Base-by-base conservation (phyloP, 768 basidiomycete genomes). In the Naematelia encephala region DNA sequence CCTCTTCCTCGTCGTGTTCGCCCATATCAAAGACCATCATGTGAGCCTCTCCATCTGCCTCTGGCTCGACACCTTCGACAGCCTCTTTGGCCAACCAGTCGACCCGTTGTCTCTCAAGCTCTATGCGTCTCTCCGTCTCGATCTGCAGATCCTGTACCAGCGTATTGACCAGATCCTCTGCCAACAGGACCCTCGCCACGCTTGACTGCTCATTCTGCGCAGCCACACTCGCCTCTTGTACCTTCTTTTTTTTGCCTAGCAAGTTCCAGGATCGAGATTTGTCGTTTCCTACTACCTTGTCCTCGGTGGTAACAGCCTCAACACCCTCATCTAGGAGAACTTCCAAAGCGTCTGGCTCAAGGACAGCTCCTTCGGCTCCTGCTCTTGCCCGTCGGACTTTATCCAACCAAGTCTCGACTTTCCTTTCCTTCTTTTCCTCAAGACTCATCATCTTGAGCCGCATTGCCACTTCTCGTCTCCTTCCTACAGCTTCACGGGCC, bases 391-490 rank as follows among this genome's bases (percentile, higher is more conserved):
- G 21, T 23, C 68, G 46, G 4, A 76, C 72, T 19, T 57, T 57
- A 29, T 73, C 73, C 19, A 69, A 57, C 76, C 76, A 77, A 3
- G 49, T 63, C 42, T 71, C 65, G 5, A 75, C 67, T 27, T 62
- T 59, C 25, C 71, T 64, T 28, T 42, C 57, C 30, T 67, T 46
- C 54, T 56, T 60, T 48, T 77, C 76, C 25, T 75, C 73, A 16
- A 54, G 27, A 8, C 59, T 45, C 16, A 76, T 50, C 57, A 67
- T 61, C 34, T 68, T 68, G 8, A 78, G 61, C 42, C 75, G 57
- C 49, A 78, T 54, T 4, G 58, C 72, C 12, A 76, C 67, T 59
- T 78, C 78, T 23, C 76, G 44, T n/a, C 78, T 54, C 27, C 78
- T 54, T 3, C 78, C 78, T 42, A 71, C 72, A 4, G 72, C 64